Evolutionary conservation across 441 rosid species (phyloP).

Genomic region (Pelargonium myrrhifolium): DNA sequence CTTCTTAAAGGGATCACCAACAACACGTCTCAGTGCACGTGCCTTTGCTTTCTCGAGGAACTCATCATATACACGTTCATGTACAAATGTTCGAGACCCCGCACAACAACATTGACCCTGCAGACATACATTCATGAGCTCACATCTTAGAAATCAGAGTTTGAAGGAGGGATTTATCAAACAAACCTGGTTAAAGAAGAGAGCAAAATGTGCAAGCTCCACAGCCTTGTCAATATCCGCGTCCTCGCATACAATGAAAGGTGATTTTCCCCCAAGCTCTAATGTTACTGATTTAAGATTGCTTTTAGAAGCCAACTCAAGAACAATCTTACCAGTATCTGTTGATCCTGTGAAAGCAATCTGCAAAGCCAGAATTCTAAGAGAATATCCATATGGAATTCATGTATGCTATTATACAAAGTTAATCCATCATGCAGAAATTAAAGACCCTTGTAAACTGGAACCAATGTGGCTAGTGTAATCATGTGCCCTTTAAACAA

Average conservation of each 20-base stretch:
- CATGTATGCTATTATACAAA: background rate
- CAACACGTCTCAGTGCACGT: slow-evolving; percentile 56
- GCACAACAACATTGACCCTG: slow-evolving; percentile 93
- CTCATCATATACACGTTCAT: slow-evolving; percentile 72
- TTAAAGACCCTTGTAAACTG: too few species aligned
- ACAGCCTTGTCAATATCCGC: slow-evolving; percentile 66
- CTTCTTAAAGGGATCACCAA: slow-evolving; percentile 80
- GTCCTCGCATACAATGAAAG: slow-evolving; percentile 69
- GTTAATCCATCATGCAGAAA: too few species aligned
- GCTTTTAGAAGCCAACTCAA: slow-evolving; percentile 69
- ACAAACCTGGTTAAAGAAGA: slow-evolving; percentile 78
- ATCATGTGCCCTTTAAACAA: too few species aligned
- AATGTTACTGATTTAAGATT: slow-evolving; percentile 73
- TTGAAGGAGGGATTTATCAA: background rate
- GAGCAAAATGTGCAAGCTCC: slow-evolving; percentile 71
- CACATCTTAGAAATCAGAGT: background rate
- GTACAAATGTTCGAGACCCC: slow-evolving; percentile 76
- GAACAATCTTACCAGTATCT: slow-evolving; percentile 54
- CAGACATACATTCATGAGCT: slow-evolving; percentile 8
- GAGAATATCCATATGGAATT: background rate
- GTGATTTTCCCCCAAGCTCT: slow-evolving; percentile 89
- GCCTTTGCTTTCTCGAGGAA: slow-evolving; percentile 74
- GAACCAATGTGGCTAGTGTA: background rate
- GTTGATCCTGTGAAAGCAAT: slow-evolving; percentile 79
- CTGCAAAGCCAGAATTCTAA: slow-evolving; percentile 27